Evolutionary conservation across 2,329 filamentous ascomycete genomes (phyloP), one percentile per base, ranked within the genome.

Genomic region (Xylariaceae sp.): DNA sequence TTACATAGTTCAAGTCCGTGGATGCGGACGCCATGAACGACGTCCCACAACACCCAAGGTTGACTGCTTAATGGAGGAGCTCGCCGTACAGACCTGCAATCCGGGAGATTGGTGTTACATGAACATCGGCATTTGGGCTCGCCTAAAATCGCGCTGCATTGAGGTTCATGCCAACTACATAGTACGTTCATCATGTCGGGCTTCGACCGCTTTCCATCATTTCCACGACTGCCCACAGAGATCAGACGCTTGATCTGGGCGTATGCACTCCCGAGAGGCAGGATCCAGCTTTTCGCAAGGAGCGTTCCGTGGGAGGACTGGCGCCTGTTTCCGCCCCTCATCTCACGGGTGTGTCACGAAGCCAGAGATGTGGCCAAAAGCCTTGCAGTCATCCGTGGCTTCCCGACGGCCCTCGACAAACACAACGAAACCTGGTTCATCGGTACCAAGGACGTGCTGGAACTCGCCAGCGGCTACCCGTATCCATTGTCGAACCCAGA

Each of bases 381-480:
- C 41, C 53, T 60, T 22, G 57, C 63, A 2, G 56, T 64, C 19
- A 61, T 65, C 34, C 60, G 63, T 33, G 63, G 63, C 5, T 65
- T 65, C 39, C 63, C 62, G 12, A 63, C 63, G 10, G 59, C 58
- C 1, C 43, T 51, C 5, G 62, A 64, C 34, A 55, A 39, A 43
- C 53, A 63, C 44, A 65, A 60, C 31, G 60, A 63, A 41, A 65
- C 63, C 3, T 65, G 63, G 62, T 65, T 65, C 41, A 52, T 65
- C 9, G 60, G 60, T 28, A 59, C 58, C 33, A 53, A 48, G 19
- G 63, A 65, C 45, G 54, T 63, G 19, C 62, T 65, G 6, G 63
- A 65, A 48, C 59, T 65, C 19, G 57, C 63, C 41, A 63, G 62
- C 53, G 63, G 63, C 39, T 65, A 63, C 42, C 63, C 63, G n/a